Evolutionary conservation across 1,139 yeast species (phyloP).

Genomic region (Komagataea norvegica): DNA sequence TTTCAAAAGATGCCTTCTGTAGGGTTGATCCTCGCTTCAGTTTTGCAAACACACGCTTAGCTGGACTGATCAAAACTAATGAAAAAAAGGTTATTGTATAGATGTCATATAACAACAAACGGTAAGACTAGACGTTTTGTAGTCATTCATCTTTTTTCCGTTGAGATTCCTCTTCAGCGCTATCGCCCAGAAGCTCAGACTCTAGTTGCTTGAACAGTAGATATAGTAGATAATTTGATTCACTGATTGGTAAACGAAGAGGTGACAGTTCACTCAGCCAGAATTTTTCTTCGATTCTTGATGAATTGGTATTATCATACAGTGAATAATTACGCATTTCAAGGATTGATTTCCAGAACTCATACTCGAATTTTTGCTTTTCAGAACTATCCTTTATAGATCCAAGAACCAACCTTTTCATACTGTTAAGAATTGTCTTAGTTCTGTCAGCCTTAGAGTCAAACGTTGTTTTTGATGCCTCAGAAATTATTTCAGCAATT

Average conservation of each 20-base stretch:
- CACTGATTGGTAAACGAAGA: conserved; percentile 57
- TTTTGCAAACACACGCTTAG: conserved; percentile 63
- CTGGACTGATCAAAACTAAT: conserved; percentile 47
- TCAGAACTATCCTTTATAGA: conserved; percentile 27
- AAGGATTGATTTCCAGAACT: conserved; percentile 43
- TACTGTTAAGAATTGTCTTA: conserved; percentile 16
- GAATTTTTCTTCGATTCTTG: conserved; percentile 32
- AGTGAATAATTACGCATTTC: too few relatives aligned
- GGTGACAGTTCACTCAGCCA: conserved; percentile 68
- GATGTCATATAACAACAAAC: too few relatives aligned
- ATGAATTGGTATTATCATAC: too few relatives aligned
- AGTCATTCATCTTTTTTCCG: background rate
- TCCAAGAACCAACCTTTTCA: conserved; percentile 26
- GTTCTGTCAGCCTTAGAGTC: background rate
- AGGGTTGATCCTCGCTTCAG: conserved; percentile 42
- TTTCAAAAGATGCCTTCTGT: conserved; percentile 63
- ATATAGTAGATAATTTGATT: conserved; percentile 55
- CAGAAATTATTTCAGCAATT: conserved; percentile 19
- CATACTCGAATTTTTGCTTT: conserved; percentile 33
- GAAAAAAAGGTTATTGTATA: conserved; percentile 34
- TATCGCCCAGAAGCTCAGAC: too few relatives aligned
- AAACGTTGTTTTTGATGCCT: conserved; percentile 14
- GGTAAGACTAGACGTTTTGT: too few relatives aligned
- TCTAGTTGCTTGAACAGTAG: conserved; percentile 27
- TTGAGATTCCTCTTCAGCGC: background rate